Conservation (phyloP, 2,329 filamentous ascomycete species). For the Phialocephala subalpina region DNA sequence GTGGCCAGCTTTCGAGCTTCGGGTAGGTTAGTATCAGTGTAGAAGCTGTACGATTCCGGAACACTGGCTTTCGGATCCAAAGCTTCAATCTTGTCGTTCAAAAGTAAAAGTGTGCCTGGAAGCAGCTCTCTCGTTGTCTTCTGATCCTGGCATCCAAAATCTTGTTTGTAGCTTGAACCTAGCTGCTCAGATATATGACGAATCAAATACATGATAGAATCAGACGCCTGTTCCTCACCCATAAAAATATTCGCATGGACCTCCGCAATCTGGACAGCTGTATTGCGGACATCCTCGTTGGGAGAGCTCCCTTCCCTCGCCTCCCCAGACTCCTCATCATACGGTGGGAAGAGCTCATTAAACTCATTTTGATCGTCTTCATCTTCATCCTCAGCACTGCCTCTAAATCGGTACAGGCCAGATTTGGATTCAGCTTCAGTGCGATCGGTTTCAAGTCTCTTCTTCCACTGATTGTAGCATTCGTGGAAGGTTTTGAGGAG, state of each 20-base stretch:
- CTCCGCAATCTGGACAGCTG: constrained; percentile 64
- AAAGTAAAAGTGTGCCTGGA: constrained; percentile 68
- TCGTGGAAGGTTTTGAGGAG: constrained; percentile 73
- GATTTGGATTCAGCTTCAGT: constrained; percentile 76
- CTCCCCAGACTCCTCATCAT: constrained; percentile 56
- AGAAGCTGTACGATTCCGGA: constrained; percentile 80
- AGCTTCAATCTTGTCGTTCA: constrained; percentile 67
- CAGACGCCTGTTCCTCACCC: constrained; percentile 26
- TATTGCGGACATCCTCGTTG: constrained; percentile 35
- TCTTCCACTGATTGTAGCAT: constrained; percentile 84
- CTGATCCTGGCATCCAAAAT: constrained; percentile 36
- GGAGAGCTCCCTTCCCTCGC: constrained; percentile 28
- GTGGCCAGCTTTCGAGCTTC: constrained; percentile 79
- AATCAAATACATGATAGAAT: constrained; percentile 40
- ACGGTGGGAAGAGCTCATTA: constrained; percentile 82
- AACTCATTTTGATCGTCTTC: constrained; percentile 79
- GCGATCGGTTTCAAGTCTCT: constrained; percentile 78
- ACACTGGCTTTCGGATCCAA: constrained; percentile 50
- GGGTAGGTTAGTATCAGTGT: constrained; percentile 78
- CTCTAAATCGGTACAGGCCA: constrained; percentile 85
- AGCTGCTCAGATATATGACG: constrained; percentile 39
- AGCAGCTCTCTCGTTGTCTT: constrained; percentile 64
- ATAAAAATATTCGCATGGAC: constrained; percentile 59
- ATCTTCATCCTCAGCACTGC: constrained; percentile 78
- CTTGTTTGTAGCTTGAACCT: constrained; percentile 31